Evolutionary conservation across 768 basidiomycete species (phyloP).

Genomic region (Psilocybe tampanensis): DNA sequence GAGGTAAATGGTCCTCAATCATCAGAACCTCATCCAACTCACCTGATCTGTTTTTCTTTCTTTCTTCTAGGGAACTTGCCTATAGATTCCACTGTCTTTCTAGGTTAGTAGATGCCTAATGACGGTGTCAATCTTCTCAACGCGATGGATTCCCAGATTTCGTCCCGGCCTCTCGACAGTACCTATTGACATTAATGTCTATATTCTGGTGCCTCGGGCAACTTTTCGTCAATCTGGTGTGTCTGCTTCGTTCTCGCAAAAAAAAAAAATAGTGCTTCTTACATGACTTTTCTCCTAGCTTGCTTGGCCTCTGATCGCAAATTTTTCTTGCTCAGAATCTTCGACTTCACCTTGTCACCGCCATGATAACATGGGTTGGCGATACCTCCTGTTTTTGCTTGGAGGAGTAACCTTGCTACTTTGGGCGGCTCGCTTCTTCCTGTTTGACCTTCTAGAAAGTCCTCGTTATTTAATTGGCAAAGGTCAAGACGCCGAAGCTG

Average conservation of each 20-base stretch:
- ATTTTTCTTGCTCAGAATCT: conserved; percentile 54
- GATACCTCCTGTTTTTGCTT: conserved; percentile 74
- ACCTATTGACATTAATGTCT: conserved; percentile 70
- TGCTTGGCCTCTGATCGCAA: conserved; percentile 74
- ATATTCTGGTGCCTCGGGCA: conserved; percentile 86
- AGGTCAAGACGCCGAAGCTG: conserved; percentile 65
- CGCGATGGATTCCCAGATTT: conserved; percentile 46
- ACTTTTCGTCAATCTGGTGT: conserved; percentile 50
- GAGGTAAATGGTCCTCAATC: conserved; percentile 37
- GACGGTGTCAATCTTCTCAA: neutral
- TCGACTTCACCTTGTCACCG: conserved; percentile 38
- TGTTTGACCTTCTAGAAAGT: conserved; percentile 69
- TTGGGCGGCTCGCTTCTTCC: conserved; percentile 63
- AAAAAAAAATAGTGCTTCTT: neutral
- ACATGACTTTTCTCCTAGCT: conserved; percentile 5
- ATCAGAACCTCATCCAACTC: neutral
- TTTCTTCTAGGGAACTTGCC: conserved; percentile 53
- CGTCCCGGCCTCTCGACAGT: conserved; percentile 69
- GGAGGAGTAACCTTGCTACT: conserved; percentile 70
- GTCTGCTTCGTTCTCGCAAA: neutral
- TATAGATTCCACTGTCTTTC: conserved; percentile 73
- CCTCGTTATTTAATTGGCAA: conserved; percentile 75
- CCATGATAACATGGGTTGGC: conserved; percentile 69
- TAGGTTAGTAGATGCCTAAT: conserved; percentile 42
- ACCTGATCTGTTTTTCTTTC: too few relatives aligned